phyloP scores from a whole-genome alignment of 1,284 basidiomycete genomes.

The Sporisorium exsertum region DNA sequence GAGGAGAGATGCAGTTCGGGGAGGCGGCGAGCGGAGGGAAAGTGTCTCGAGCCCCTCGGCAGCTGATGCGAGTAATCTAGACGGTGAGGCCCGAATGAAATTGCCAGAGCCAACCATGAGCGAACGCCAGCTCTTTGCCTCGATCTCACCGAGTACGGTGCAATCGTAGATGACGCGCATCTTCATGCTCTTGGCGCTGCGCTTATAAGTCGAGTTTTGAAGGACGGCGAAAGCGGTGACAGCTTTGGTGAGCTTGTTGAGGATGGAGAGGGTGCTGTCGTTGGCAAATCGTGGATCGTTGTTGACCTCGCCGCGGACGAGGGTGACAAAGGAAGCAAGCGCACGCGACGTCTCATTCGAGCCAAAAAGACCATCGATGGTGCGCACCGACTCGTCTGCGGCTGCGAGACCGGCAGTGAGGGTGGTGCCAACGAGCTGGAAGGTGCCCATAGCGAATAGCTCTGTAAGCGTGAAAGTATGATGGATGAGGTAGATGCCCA shows the following conservation, averaged over 20 bases:
- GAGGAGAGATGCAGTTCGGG: conserved; percentile 24
- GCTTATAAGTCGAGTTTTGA: conserved; percentile 72
- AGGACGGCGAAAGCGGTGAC: conserved; percentile 73
- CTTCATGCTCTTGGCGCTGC: conserved; percentile 65
- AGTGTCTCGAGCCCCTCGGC: conserved; percentile 25
- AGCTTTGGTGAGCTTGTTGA: conserved; percentile 71
- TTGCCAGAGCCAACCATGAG: conserved; percentile 55
- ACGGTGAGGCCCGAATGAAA: conserved; percentile 36
- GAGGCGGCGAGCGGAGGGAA: conserved; percentile 27
- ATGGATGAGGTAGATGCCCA: conserved; percentile 73
- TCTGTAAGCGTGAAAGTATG: conserved; percentile 73
- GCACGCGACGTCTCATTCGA: conserved; percentile 73
- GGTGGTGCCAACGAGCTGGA: conserved; percentile 69
- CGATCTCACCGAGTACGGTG: conserved; percentile 70
- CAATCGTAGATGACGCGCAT: conserved; percentile 72
- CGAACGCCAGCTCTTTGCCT: conserved; percentile 62
- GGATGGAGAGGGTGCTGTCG: conserved; percentile 51
- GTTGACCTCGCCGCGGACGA: conserved; percentile 71
- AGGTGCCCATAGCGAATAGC: conserved; percentile 72
- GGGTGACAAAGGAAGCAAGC: conserved; percentile 71
- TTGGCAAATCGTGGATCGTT: conserved; percentile 63
- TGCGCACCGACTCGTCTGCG: conserved; percentile 72
- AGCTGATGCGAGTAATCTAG: conserved; percentile 23
- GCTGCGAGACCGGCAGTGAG: conserved; percentile 59
- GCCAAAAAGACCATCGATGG: conserved; percentile 73